phyloP scores from a whole-genome alignment of 2,329 filamentous ascomycete species.

The Keithomyces neogunnii region DNA sequence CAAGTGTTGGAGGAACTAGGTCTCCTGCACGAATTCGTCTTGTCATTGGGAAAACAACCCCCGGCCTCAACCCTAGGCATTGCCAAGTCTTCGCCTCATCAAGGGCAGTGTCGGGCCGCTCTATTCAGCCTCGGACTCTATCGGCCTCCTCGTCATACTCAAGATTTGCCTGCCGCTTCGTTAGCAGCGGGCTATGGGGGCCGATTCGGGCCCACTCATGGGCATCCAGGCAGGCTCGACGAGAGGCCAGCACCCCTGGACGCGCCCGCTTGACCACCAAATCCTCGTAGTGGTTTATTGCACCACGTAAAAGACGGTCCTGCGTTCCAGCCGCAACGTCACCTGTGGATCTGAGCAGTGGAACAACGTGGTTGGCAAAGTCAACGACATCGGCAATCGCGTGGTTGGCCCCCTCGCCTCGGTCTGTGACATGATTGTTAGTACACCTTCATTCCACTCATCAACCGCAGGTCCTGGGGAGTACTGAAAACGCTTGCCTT shows the following conservation, averaged over 20 bases:
- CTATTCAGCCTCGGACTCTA: not conserved
- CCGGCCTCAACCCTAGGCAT: too few relatives aligned
- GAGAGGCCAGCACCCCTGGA: conserved; percentile 39
- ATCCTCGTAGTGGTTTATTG: conserved; percentile 33
- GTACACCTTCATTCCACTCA: too few relatives aligned
- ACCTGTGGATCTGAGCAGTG: conserved; percentile 9
- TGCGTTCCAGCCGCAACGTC: not conserved
- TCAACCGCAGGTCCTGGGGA: too few relatives aligned
- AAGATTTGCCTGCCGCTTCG: conserved; percentile 27
- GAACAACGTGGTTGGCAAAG: conserved; percentile 26
- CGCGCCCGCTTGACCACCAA: conserved; percentile 33
- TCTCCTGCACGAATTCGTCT: too few relatives aligned
- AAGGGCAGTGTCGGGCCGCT: too few relatives aligned
- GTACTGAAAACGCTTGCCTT: too few relatives aligned
- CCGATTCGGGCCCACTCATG: conserved; percentile 38
- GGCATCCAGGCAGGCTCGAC: conserved; percentile 46
- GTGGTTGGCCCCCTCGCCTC: conserved; percentile 50
- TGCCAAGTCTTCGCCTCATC: too few relatives aligned
- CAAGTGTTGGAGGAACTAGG: too few relatives aligned
- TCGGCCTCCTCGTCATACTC: conserved; percentile 17
- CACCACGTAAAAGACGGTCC: conserved; percentile 12
- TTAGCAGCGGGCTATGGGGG: conserved; percentile 26
- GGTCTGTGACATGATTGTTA: conserved; percentile 26
- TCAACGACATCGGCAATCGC: conserved; percentile 43
- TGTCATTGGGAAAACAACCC: too few relatives aligned